Evolutionary conservation across 768 basidiomycete species (phyloP), one percentile per base, ranked within the genome.

Genomic region (Panus rudis): DNA sequence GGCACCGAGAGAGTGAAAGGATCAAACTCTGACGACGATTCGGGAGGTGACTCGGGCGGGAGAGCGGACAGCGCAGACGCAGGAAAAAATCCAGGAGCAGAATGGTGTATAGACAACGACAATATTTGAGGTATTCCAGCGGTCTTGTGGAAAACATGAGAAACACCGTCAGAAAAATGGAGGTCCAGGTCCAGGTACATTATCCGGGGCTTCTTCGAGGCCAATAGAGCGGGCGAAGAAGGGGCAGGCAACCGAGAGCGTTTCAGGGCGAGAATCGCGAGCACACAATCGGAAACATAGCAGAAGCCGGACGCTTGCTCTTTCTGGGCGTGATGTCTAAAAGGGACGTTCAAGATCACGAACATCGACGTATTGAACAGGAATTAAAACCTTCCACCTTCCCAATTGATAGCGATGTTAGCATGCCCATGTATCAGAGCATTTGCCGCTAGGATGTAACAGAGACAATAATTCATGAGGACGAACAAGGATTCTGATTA

Each of bases 171-270:
- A 4, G 85, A 87, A 53, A 89, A 92, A 59, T 97, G 93, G 3
- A 96, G 69, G 59, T 97, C 93, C 7, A 97, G 65, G 57, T 97
- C 93, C 38, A 98, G 71, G 63, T 96, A 96, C 77, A 97, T 79
- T 10, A 92, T 72, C 2, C 85, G 76, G 1, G 76, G 69, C 48
- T 72, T 74, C 42, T 63, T 57, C n/a, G n/a, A n/a, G n/a, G n/a
- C n/a, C n/a, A n/a, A n/a, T n/a, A n/a, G n/a, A 23, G 46, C 39
- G 19, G 43, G 20, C 6, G 17, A 33, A 2, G 39, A 27, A 2
- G 42, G 40, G 0, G 37, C 25, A 7, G 41, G 47, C 37, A 47
- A 6, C 10, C 47, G 40, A 4, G 64, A 47, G 16, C 70, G 70
- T 50, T 76, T 79, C 32, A 96, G 71, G 4, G 74, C 67, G 44